These are phyloP conservation scores for Bassia scoparia DNA, from an alignment of 148 eudicot species.

Conservation along the genomic window DNA sequence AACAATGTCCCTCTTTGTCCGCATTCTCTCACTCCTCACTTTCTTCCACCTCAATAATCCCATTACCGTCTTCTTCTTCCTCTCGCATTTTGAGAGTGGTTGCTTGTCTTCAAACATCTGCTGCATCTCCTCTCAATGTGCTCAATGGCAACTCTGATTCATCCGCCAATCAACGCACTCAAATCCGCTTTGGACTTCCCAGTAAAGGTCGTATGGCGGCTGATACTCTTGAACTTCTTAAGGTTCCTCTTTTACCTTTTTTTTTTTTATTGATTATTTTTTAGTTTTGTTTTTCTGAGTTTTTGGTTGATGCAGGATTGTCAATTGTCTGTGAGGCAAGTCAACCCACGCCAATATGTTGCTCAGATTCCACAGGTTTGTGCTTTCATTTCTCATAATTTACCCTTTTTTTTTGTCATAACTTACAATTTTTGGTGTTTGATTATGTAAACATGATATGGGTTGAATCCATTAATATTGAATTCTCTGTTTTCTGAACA, in stretches of 20 bases:
- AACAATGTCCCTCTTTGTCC: slow-evolving; percentile 33
- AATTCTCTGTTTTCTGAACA: too few species aligned
- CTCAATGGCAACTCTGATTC: slow-evolving; percentile 40
- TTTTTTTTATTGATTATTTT: slow-evolving; percentile 2
- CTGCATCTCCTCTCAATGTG: slow-evolving; percentile 39
- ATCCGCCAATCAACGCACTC: slow-evolving; percentile 37
- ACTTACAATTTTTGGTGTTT: too few species aligned
- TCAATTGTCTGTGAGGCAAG: slow-evolving; percentile 83
- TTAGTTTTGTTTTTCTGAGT: background rate
- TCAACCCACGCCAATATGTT: slow-evolving; percentile 91
- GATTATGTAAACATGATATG: too few species aligned
- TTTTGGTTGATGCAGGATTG: slow-evolving; percentile 51
- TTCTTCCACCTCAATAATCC: background rate
- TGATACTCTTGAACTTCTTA: slow-evolving; percentile 79
- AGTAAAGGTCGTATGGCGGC: slow-evolving; percentile 94
- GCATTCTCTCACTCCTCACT: slow-evolving; percentile 9
- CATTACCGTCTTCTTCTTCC: background rate
- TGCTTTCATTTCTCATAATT: background rate
- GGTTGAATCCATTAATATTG: too few species aligned
- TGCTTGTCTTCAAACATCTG: slow-evolving; percentile 34
- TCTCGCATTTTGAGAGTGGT: slow-evolving; percentile 23
- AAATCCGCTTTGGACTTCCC: slow-evolving; percentile 80
- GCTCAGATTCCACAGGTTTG: slow-evolving; percentile 94
- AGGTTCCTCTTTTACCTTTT: slow-evolving; percentile 34
- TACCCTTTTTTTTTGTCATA: too few species aligned